These are phyloP conservation scores for Alloteropsis angusta DNA, from an alignment of 202 grass and related monocot genomes.

Conservation along the genomic window DNA sequence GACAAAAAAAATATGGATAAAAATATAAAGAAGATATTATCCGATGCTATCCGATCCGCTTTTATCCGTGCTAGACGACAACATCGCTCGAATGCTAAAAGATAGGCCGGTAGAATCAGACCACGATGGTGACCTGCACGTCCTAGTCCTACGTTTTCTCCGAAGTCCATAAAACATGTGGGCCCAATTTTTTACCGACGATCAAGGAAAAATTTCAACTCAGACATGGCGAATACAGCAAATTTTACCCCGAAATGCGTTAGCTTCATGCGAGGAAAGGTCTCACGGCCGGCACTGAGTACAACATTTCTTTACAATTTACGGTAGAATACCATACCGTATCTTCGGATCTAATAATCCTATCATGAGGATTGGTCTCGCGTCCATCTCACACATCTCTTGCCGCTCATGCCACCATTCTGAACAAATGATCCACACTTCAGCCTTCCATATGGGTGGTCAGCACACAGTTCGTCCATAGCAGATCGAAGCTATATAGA, in stretches of 20 bases:
- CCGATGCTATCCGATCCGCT: too few species aligned
- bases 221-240: not conserved
- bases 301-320: constrained; percentile 34
- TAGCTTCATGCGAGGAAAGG: constrained; percentile 18
- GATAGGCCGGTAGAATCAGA: not conserved
- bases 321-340: not conserved
- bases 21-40: too few species aligned
- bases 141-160: not conserved
- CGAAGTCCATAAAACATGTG: not conserved
- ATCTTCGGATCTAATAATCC: constrained; percentile 4
- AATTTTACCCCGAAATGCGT: constrained; percentile 1
- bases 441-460: not conserved
- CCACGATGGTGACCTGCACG: not conserved
- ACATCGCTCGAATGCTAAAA: not conserved
- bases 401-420: not conserved
- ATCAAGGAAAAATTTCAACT: not conserved
- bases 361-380: not conserved
- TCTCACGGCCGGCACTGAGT: constrained; percentile 1
- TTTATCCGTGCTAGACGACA: too few species aligned
- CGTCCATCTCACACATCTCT: constrained; percentile 1
- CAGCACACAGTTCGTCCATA: constrained; percentile 72
- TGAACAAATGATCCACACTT: not conserved
- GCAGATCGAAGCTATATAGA: constrained; percentile 78
- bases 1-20: too few species aligned
- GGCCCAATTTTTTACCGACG: not conserved